Evolutionary conservation across 306 rosid genomes (phyloP), one percentile per base, ranked within the genome.

Genomic region (Hippophae tibetana): DNA sequence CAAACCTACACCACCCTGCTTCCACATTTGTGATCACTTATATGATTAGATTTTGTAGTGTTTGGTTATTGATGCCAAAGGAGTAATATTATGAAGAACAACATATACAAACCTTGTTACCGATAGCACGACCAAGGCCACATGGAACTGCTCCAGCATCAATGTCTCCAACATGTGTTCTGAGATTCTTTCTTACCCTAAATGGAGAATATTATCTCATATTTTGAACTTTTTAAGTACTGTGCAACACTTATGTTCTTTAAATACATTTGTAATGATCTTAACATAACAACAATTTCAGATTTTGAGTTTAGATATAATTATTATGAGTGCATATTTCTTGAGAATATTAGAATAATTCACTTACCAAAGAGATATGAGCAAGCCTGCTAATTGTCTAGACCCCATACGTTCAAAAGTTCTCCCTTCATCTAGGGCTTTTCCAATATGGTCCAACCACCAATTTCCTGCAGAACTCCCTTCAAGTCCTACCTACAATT

Each of bases 1-100:
- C 95, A 93, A 79, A 56, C 99, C 99, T 58, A 93, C 99, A 56
- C 99, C 99, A 69, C 97, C 99, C 99, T 92, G 93, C 54, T 55
- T 64, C 38, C 38, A 31, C 38, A 31, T 31, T 31, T 31, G 38
- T 31, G 5, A 31, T 31, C 5, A 31, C 38, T 31, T 31, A 31
- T 4, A 31, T 31, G 38, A 31, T 31, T 31, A 31, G 38, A 31
- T 31, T 31, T 31, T 31, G 4, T 2, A 31, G 18, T n/a, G 13
- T 18, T 51, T 51, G 8, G 18, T 14, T 43, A 48, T 5, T 45
- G 13, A 44, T n/a, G 5, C 10, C 13, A 13, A 38, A n/a, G 45
- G 13, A 54, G 13, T n/a, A 5, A 2, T 9, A 14, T 8, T 9
- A 47, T 46, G 52, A 64, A 70, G 44, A 61, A 52, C 62, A 54